Conservation (phyloP, 208 protist species). For the Leishmania tropica region DNA sequence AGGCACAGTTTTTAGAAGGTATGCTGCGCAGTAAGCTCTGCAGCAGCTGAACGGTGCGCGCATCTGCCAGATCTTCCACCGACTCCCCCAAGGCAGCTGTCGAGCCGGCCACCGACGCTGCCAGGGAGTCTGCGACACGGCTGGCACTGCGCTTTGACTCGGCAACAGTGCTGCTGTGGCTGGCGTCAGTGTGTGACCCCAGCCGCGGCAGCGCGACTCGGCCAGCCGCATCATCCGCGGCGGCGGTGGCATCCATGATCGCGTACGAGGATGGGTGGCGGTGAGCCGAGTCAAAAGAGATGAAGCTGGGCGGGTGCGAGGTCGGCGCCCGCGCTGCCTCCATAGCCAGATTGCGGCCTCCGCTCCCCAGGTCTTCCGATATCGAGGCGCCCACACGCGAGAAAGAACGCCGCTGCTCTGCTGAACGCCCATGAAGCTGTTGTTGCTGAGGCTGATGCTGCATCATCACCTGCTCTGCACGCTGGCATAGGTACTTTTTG, state of each 20-base stretch:
- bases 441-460: constrained; percentile 1
- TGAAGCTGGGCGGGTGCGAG: background rate
- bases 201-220: background rate
- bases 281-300: background rate
- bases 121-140: background rate
- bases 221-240: background rate
- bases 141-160: background rate
- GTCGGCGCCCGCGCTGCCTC: background rate
- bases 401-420: background rate
- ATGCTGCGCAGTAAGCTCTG: constrained; percentile 23
- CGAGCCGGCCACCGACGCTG: background rate
- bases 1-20: background rate
- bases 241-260: background rate
- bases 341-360: too few relatives aligned
- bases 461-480: constrained; percentile 7
- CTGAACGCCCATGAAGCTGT: background rate
- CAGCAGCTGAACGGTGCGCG: constrained; percentile 24
- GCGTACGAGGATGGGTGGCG: background rate
- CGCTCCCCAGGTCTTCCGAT: background rate
- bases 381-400: background rate
- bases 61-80: constrained; percentile 25
- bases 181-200: background rate
- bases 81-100: background rate
- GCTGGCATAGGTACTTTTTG: constrained; percentile 45
- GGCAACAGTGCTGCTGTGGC: too few relatives aligned